Evolutionary conservation across 176 grass and related monocot genomes (phyloP), one percentile per base, ranked within the genome.

Genomic region (Chloris gayana): DNA sequence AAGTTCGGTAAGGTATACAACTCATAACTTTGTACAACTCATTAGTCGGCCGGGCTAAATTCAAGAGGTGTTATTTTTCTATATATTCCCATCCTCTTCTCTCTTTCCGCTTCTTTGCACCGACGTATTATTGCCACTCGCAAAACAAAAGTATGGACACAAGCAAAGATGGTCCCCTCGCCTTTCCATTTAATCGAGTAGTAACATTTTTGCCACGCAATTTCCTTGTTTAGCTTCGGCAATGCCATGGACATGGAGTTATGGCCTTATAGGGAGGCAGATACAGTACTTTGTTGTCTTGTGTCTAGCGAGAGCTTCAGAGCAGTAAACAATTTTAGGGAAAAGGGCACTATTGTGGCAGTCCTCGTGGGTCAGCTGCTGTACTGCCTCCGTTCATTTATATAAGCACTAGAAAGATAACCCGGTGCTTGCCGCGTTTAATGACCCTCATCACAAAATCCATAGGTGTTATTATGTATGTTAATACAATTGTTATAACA

Each of bases 101-200:
- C 30, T 27, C 22, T 65, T 82, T 83, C 80, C 60, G 54, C 46
- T 32, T 75, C 70, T 83, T 37, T 83, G 6, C 60, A 25, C 21
- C 62, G 42, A 21, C 81, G 39, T 57, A 67, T 74, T 47, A 33
- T n/a, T 68, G 11, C 62, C 45, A 57, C 31, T 68, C 7, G 62
- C 46, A 67, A 42, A 68, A 49, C 25, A 67, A 75, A 57, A 66
- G 31, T 4, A 35, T 21, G 30, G 31, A 17, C 31, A 82, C 22
- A 19, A 54, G 54, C 54, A 58, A 53, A 82, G n/a, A 19, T 39
- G 44, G 31, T 38, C 70, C 59, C 44, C 18, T 74, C 47, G 37
- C 24, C 5, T 24, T 74, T 56, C n/a, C n/a, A n/a, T n/a, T n/a
- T n/a, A n/a, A n/a, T n/a, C n/a, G n/a, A n/a, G n/a, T n/a, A n/a